Base-by-base conservation (phyloP, 1,139 yeast genomes). In the Candida sp. region DNA sequence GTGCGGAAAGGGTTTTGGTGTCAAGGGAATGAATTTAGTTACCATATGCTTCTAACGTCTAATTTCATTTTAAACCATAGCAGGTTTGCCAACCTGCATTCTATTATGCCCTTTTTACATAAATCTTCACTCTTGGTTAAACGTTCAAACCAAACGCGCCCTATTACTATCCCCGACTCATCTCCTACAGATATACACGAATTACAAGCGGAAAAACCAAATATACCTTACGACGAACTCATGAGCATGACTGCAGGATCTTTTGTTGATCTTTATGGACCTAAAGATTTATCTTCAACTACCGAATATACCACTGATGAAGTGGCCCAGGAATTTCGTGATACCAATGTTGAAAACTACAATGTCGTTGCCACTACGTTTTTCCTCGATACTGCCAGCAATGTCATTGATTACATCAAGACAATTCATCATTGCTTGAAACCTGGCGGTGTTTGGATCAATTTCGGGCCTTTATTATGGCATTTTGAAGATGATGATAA, bases 1-100 rank as follows among this genome's bases (percentile, higher is more conserved):
- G 88, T 87, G 1, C 62, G 60, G 27, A 55, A 72, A 43, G 96
- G 96, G 1, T 87, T 83, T 58, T 64, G 75, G 61, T 79, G 86
- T n/a, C 90, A 87, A 52, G 97, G 96, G 0, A 89, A 88, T 59
- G 97, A 90, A 57, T 79, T 84, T 54, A 83, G 93, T 21, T 84
- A 82, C 55, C 95, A 85, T 55, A 88, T 89, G 96, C 66, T 88
- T 4, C 63, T 86, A 21, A 73, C 83, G 7, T 84, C 95, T 9
- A 79, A 79, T 52, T 83, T 72, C 49, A 62, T 89, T 6, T 61
- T 89, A 23, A 87, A 87, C 55, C 73, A 73, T 45, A 70, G 81
- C 25, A 63, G 60, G 33, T 57, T 61, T 41, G 61, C 66, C 5
- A 65, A 75, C 41, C 59, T 64, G 37, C 66, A 64, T 48, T 61